A percentile compares a stretch with the other conserved stretches of the same genome.
Evolutionary conservation across 2,329 filamentous ascomycete species (phyloP).

Genomic region (Ascochyta koolunga): DNA sequence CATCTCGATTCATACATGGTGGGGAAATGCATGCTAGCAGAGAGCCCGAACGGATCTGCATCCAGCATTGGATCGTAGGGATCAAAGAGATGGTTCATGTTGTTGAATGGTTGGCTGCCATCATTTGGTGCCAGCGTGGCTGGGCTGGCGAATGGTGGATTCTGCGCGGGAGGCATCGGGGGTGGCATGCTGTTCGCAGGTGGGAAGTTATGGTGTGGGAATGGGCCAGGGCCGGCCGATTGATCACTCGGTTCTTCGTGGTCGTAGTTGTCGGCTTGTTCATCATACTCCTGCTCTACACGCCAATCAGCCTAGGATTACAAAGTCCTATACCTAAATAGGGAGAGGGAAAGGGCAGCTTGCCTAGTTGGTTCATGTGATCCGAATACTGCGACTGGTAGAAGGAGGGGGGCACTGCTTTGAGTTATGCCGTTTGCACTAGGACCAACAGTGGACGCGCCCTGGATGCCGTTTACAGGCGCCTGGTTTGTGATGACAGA

Average conservation of each 20-base stretch:
- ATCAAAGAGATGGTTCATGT: conserved; percentile 63
- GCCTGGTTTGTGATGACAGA: conserved; percentile 46
- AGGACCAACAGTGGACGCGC: conserved; percentile 45
- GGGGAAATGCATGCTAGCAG: conserved; percentile 93
- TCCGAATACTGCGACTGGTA: conserved; percentile 90
- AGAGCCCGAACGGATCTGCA: conserved; percentile 90
- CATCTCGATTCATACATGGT: conserved; percentile 66
- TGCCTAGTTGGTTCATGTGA: conserved; percentile 95
- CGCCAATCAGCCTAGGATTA: conserved; percentile 70
- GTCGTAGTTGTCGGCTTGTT: conserved; percentile 86
- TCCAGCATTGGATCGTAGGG: conserved; percentile 87
- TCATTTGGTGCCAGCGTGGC: conserved; percentile 42
- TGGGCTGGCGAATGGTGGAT: conserved; percentile 43
- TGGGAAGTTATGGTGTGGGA: conserved; percentile 62
- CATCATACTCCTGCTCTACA: conserved; percentile 96
- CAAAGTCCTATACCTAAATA: conserved; percentile 62
- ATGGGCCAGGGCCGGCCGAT: conserved; percentile 71
- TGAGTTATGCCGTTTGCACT: conserved; percentile 45
- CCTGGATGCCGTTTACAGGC: conserved; percentile 45
- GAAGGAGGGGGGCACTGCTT: conserved; percentile 60
- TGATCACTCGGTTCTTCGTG: conserved; percentile 72
- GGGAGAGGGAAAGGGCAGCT: conserved; percentile 64
- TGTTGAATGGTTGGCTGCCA: conserved; percentile 49
- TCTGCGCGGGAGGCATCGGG: conserved; percentile 46
- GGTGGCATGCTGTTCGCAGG: conserved; percentile 50